These are phyloP conservation scores for Cucumis cinereus DNA, from an alignment of 306 rosid genomes.

Conservation along the genomic window DNA sequence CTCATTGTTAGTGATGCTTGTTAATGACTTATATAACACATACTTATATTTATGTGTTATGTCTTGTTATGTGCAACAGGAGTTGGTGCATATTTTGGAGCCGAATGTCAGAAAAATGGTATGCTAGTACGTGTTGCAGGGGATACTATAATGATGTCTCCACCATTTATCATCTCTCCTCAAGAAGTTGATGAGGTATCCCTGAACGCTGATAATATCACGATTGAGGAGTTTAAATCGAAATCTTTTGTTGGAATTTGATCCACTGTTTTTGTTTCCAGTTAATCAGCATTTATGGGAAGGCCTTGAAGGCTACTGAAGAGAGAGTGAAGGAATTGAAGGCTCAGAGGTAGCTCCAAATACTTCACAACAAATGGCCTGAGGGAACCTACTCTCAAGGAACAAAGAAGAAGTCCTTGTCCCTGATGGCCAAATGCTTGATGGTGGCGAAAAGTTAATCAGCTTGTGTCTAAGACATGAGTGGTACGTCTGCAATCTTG, in stretches of 20 bases:
- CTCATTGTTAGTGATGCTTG: background rate
- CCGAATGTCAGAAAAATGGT: conserved; percentile 56
- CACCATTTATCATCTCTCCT: conserved; percentile 54
- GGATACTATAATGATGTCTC: conserved; percentile 75
- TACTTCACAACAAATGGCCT: background rate
- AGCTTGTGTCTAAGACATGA: background rate
- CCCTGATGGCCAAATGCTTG: background rate
- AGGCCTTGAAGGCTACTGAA: conserved; percentile 64
- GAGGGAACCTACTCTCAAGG: background rate
- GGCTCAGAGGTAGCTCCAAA: conserved; percentile 37
- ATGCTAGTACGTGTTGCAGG: conserved; percentile 72
- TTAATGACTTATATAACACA: background rate
- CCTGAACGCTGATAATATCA: background rate
- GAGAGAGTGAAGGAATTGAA: conserved; percentile 67
- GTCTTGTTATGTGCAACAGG: conserved; percentile 21
- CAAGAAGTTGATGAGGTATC: conserved; percentile 70
- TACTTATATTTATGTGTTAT: background rate
- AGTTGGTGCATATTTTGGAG: conserved; percentile 63
- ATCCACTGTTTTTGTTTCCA: conserved; percentile 14
- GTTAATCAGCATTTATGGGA: conserved; percentile 64
- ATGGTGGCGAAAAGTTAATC: conserved; percentile 15
- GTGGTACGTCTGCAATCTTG: background rate
- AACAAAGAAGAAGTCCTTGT: background rate
- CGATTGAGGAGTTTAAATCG: background rate
- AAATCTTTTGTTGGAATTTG: background rate